phyloP scores from a whole-genome alignment of 2,329 filamentous ascomycete genomes.

The Colletotrichum sojae region DNA sequence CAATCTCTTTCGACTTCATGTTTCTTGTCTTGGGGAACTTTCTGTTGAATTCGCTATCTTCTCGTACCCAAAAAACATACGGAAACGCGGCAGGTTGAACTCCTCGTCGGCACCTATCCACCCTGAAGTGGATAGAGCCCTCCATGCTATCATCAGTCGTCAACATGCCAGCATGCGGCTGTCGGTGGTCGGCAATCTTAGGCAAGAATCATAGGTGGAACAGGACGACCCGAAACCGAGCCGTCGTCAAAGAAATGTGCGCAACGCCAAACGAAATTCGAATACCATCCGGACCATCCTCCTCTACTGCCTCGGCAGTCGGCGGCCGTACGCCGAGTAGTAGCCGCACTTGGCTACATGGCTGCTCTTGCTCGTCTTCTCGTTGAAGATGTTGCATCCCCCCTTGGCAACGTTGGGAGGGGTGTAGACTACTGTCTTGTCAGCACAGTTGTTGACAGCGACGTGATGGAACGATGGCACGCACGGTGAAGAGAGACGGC shows the following conservation, averaged over 20 bases:
- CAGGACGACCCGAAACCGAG: constrained; percentile 25
- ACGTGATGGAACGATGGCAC: constrained; percentile 6
- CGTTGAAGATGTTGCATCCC: constrained; percentile 87
- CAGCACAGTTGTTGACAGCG: constrained; percentile 22
- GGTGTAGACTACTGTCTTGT: constrained; percentile 75
- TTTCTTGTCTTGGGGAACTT: constrained; percentile 14
- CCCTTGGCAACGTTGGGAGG: constrained; percentile 89
- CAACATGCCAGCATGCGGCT: constrained; percentile 32
- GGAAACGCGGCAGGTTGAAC: constrained; percentile 37
- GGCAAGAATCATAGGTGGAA: constrained; percentile 12
- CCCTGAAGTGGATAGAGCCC: constrained; percentile 27
- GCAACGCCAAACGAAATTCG: constrained; percentile 18
- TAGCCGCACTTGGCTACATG: constrained; percentile 80
- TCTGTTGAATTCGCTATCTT: constrained; percentile 34
- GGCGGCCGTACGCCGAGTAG: constrained; percentile 74
- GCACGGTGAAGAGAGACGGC: constrained; percentile 83
- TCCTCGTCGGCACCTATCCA: constrained; percentile 24
- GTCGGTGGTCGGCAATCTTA: constrained; percentile 27
- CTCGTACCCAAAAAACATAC: constrained; percentile 29
- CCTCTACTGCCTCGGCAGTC: constrained; percentile 57
- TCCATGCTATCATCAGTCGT: constrained; percentile 35
- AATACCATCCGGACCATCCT: constrained; percentile 1
- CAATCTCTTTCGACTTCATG: constrained; percentile 32
- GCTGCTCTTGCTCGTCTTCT: constrained; percentile 79
- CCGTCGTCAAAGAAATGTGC: constrained; percentile 16